phyloP scores from a whole-genome alignment of 169 alveolate genomes.

The Plasmodium inui region DNA sequence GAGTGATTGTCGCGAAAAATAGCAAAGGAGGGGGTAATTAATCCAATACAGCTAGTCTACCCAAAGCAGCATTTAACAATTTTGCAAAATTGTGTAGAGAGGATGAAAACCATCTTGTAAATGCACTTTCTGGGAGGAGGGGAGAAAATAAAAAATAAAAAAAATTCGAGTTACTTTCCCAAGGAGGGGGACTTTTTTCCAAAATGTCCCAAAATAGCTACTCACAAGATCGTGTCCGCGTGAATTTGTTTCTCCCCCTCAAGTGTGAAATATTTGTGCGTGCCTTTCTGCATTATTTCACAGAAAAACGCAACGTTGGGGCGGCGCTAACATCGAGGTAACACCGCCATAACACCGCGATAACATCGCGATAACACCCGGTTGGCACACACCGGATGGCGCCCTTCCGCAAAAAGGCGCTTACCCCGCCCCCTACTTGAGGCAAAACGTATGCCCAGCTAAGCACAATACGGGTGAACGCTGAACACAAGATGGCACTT shows the following conservation, averaged over 20 bases:
- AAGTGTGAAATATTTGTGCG: not conserved
- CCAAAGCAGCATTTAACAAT: not conserved
- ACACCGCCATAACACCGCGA: not conserved
- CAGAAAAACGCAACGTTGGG: not conserved
- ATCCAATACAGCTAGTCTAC: not conserved
- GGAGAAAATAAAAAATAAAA: not conserved
- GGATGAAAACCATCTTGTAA: not conserved
- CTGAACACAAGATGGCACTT: not conserved
- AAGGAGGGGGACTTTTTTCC: not conserved
- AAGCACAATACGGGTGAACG: not conserved
- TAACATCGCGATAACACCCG: not conserved
- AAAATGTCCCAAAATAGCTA: not conserved
- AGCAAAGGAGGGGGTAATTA: not conserved
- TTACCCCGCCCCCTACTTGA: not conserved
- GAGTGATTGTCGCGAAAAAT: not conserved
- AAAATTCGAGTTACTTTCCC: not conserved
- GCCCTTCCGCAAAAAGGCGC: not conserved
- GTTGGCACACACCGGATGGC: not conserved
- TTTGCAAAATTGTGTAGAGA: not conserved
- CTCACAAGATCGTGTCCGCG: not conserved
- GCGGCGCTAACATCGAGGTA: not conserved
- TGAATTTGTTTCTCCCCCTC: not conserved
- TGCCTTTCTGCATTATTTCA: not conserved
- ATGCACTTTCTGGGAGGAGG: not conserved
- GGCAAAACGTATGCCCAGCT: not conserved